Percentiles rank a stretch among this genome's conserved stretches.
Evolutionary conservation across 148 eudicot species (phyloP).

Genomic region (Amaranthus palmeri): DNA sequence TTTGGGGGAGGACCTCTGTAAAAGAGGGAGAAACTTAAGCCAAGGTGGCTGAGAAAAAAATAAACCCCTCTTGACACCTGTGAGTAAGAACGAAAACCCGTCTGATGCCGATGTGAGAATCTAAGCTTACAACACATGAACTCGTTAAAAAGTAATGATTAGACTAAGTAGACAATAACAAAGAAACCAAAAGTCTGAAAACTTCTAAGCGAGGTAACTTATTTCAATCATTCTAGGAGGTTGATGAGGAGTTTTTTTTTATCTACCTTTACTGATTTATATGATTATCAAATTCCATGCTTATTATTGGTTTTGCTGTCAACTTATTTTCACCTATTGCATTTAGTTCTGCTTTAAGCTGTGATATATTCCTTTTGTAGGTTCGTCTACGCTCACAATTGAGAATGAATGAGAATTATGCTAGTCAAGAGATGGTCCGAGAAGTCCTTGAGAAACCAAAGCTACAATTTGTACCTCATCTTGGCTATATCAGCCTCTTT

Average conservation of each 20-base stretch:
- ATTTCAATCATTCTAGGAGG: background rate
- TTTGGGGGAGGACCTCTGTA: background rate
- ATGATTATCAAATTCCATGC: background rate
- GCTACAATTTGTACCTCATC: conserved; percentile 80
- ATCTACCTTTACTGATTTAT: background rate
- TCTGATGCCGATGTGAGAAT: too few species aligned
- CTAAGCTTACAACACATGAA: too few species aligned
- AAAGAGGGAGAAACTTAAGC: too few species aligned
- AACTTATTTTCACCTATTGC: background rate
- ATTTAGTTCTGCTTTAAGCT: background rate
- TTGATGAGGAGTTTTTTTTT: background rate
- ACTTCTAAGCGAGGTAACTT: background rate
- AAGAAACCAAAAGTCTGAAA: background rate
- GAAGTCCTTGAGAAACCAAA: conserved; percentile 70
- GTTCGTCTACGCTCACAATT: conserved; percentile 69
- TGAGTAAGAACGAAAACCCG: too few species aligned
- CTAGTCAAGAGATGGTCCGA: conserved; percentile 65
- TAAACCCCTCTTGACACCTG: too few species aligned
- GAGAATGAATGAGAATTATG: conserved; percentile 46
- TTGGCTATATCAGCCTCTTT: conserved; percentile 92
- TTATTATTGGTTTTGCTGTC: background rate
- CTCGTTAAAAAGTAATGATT: too few species aligned
- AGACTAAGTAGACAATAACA: too few species aligned
- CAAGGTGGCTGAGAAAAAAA: too few species aligned
- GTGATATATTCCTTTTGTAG: conserved; percentile 25